Evolutionary conservation across 495 filamentous ascomycete species (phyloP), one percentile per base, ranked within the genome.

Genomic region (Cladorrhinum samala): DNA sequence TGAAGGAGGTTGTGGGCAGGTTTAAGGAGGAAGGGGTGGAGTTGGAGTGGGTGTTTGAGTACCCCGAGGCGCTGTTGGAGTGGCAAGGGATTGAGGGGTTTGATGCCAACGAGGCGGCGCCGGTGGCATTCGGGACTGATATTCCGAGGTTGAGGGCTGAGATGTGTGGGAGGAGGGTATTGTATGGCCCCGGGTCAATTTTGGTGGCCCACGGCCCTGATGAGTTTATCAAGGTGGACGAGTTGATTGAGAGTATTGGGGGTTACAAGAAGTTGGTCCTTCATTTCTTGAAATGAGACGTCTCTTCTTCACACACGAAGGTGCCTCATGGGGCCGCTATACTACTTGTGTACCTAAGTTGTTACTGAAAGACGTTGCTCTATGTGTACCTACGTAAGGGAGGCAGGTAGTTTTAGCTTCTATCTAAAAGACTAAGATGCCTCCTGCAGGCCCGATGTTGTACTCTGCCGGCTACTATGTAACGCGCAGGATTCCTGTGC

Each of bases 91-190:
- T 53, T 52, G n/a, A 18, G 78, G 78, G 87, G 0, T 94, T 95
- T 54, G 78, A n/a, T n/a, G n/a, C n/a, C n/a, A n/a, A n/a, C n/a
- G n/a, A 89, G 33, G 80, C 79, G 0, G 82, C 79, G 2, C 81
- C 84, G 0, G 86, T 89, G 13, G 91, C 91, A 57, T 96, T 94
- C 63, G 91, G 90, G 7, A 96, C 91, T 16, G 91, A 96, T 69
- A 82, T 94, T 20, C 87, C 87, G 3, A 82, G 86, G 52, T 62
- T 95, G 46, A 60, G 79, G 16, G 79, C 80, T n/a, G 73, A 82
- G 84, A 90, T 45, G 27, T 33, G 27, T 33, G 27, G 27, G 11
- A 89, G 86, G 70, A 76, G 83, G 47, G 95, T 93, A 67, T 72
- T 93, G 27, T 95, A 89, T 71, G 90, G 88, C 1, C 89, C 87